Percentiles rank a stretch among this genome's conserved stretches.
These are phyloP conservation scores for Candida glaebosa DNA, from an alignment of 805 yeast genomes.

Conservation along the genomic window DNA sequence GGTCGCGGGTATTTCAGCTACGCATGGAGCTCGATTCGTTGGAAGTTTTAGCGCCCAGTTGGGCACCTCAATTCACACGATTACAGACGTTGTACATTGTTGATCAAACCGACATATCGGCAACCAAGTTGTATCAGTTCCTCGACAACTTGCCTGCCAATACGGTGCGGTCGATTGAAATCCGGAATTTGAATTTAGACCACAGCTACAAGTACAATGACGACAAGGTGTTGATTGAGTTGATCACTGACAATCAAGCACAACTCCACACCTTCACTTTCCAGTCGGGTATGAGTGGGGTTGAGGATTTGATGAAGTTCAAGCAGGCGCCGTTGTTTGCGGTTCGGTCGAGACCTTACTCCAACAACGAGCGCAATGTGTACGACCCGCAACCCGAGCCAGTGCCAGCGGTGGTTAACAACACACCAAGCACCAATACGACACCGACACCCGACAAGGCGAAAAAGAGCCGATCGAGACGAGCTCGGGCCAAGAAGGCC, in stretches of 20 bases:
- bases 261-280: not conserved
- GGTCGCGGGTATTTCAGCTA: not conserved
- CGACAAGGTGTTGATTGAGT: not conserved
- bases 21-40: not conserved
- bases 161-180: not conserved
- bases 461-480: no score
- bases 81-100: not conserved
- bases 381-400: not conserved
- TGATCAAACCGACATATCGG: not conserved
- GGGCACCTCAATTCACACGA: not conserved
- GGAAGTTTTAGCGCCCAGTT: not conserved
- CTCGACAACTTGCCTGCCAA: not conserved
- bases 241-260: not conserved
- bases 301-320: not conserved
- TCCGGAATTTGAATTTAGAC: not conserved
- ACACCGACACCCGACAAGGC: no score
- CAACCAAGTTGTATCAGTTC: not conserved
- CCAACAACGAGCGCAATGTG: not conserved
- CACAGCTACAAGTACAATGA: not conserved
- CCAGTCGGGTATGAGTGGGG: not conserved
- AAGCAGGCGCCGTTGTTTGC: not conserved
- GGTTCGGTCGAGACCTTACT: not conserved
- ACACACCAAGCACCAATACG: no score
- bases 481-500: no score
- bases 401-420: not conserved